Conservation (phyloP, 805 yeast genomes). For the Metschnikowia vanudenii region DNA sequence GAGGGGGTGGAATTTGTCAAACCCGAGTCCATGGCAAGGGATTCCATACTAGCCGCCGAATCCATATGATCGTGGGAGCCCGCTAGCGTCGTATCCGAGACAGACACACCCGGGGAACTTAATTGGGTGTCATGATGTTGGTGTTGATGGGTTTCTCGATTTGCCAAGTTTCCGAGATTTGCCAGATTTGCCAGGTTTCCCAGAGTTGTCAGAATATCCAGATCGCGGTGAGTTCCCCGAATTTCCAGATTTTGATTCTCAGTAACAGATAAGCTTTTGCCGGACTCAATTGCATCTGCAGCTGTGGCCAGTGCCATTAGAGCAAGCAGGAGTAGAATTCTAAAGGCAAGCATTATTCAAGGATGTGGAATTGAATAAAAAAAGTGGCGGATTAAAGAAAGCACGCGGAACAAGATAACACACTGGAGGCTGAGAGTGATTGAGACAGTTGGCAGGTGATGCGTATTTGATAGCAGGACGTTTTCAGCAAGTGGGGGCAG, state of each 20-base stretch:
- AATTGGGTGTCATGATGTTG: background rate
- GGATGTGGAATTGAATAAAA: background rate
- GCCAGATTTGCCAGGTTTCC: too few species aligned
- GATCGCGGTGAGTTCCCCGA: background rate
- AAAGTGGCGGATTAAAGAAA: background rate
- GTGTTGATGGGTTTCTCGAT: too few species aligned
- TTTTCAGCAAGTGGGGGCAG: too few species aligned
- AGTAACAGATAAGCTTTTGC: background rate
- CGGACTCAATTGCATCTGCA: background rate
- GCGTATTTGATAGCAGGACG: too few species aligned
- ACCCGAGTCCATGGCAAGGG: background rate
- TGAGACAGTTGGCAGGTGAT: too few species aligned
- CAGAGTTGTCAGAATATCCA: too few species aligned
- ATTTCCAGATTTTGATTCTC: background rate
- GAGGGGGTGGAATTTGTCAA: background rate
- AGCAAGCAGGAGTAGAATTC: background rate
- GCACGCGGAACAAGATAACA: background rate
- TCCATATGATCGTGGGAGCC: too few species aligned
- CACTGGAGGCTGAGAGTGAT: too few species aligned
- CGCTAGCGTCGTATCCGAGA: background rate
- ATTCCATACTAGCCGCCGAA: too few species aligned
- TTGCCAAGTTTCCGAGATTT: too few species aligned
- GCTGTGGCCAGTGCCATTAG: background rate
- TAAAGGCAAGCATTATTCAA: background rate
- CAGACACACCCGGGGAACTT: background rate